Conservation (phyloP, 371 early-diverging fungal genomes). For the Mortierella sp. region DNA sequence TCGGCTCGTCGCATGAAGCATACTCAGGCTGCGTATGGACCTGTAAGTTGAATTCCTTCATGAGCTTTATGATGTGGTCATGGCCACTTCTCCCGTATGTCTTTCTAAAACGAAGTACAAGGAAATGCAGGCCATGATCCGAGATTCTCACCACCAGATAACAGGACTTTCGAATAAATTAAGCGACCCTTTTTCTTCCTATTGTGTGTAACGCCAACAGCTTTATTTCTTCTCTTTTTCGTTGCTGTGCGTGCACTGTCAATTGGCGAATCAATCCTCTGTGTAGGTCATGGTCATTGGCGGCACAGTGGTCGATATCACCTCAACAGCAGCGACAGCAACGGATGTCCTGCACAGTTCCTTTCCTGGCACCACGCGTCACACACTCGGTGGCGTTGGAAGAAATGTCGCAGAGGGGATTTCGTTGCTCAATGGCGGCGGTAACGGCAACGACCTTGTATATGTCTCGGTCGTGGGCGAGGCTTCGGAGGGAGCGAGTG, state of each 20-base stretch:
- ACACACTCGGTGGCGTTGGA: slow-evolving; percentile 90
- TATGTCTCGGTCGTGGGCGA: slow-evolving; percentile 80
- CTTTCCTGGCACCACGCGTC: slow-evolving; percentile 76
- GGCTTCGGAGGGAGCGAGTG: not conserved
- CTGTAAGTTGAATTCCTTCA: slow-evolving; percentile 31
- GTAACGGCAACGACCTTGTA: slow-evolving; percentile 64
- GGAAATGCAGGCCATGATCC: not conserved
- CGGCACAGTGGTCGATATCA: slow-evolving; percentile 88
- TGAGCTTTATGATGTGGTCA: not conserved
- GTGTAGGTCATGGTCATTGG: slow-evolving; percentile 81
- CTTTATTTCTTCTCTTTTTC: not conserved
- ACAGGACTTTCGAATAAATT: not conserved
- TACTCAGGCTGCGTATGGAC: slow-evolving; percentile 11
- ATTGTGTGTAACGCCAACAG: not conserved
- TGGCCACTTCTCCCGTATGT: not conserved
- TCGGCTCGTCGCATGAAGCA: slow-evolving; percentile 32
- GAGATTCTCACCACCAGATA: not conserved
- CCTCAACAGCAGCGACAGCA: slow-evolving; percentile 58
- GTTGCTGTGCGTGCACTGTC: slow-evolving; percentile 9
- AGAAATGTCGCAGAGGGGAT: slow-evolving; percentile 91
- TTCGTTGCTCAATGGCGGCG: slow-evolving; percentile 70
- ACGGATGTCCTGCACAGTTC: slow-evolving; percentile 70
- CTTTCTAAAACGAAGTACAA: not conserved
- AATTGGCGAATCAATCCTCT: not conserved
- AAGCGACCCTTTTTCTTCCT: not conserved